These are phyloP conservation scores for Trichoderma koningii DNA, from an alignment of 2,329 filamentous ascomycete genomes.

Conservation along the genomic window DNA sequence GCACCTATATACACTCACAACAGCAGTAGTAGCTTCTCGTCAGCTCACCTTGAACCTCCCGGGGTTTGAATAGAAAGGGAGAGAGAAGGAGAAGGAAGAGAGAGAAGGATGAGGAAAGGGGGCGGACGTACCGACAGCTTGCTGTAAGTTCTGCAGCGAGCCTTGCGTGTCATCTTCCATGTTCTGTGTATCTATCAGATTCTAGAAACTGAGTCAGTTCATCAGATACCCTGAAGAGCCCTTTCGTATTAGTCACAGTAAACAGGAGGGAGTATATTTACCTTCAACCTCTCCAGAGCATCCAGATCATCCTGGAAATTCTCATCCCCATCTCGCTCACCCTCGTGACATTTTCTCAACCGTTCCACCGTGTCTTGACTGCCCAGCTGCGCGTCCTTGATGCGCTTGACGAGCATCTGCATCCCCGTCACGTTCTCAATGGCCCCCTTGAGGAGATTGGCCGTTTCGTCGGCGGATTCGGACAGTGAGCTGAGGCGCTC, in stretches of 20 bases:
- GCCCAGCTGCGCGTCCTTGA: background rate
- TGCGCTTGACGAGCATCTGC: background rate
- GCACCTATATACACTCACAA: background rate
- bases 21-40: background rate
- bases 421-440: background rate
- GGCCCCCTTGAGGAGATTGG: background rate
- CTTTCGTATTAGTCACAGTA: too few relatives aligned
- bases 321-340: background rate
- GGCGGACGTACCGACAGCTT: background rate
- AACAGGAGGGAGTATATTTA: background rate
- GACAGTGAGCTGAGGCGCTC: background rate
- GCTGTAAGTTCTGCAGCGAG: background rate
- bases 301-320: background rate
- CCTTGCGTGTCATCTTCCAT: background rate
- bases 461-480: background rate
- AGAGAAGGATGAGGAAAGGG: too few relatives aligned
- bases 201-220: background rate
- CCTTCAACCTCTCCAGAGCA: background rate
- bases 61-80: too few relatives aligned
- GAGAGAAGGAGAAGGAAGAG: too few relatives aligned
- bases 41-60: background rate
- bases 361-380: background rate
- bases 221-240: too few relatives aligned
- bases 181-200: background rate
- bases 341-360: background rate